Evolutionary conservation across 1,139 yeast species (phyloP).

Genomic region (Yamadazyma dendronema): DNA sequence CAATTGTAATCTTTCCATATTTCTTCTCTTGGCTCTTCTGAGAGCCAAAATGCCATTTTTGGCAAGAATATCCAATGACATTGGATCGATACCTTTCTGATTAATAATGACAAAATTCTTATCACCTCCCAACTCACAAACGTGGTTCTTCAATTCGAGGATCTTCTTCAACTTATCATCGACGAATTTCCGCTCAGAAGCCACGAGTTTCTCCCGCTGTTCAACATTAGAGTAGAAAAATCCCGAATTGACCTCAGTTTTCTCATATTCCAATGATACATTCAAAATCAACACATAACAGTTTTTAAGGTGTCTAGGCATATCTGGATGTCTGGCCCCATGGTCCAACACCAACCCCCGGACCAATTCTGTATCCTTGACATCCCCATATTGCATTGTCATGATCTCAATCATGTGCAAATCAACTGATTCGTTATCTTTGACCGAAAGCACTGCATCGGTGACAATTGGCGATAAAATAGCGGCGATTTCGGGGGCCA

Average conservation of each 20-base stretch:
- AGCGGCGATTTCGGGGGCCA: conserved; percentile 70
- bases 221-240: conserved; percentile 94
- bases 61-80: conserved; percentile 93
- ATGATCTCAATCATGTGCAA: conserved; percentile 97
- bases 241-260: conserved; percentile 96
- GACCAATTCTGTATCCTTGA: conserved; percentile 78
- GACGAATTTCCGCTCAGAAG: conserved; percentile 90
- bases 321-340: conserved; percentile 99
- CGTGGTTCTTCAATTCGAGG: conserved; percentile 87
- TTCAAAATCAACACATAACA: conserved; percentile 85
- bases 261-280: conserved; percentile 94
- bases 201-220: conserved; percentile 93
- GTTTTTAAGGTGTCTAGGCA: conserved; percentile 87
- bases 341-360: conserved; percentile 94
- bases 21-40: conserved; percentile 97
- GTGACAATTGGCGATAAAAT: conserved; percentile 91
- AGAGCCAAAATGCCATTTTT: conserved; percentile 90
- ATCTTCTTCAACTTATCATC: conserved; percentile 92
- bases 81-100: conserved; percentile 98
- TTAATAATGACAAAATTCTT: conserved; percentile 92
- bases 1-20: conserved; percentile 96
- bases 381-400: conserved; percentile 94
- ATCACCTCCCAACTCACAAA: conserved; percentile 72
- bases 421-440: conserved; percentile 57
- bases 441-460: conserved; percentile 87